phyloP scores from a whole-genome alignment of 345 rosid genomes.

The Camelina neglecta region DNA sequence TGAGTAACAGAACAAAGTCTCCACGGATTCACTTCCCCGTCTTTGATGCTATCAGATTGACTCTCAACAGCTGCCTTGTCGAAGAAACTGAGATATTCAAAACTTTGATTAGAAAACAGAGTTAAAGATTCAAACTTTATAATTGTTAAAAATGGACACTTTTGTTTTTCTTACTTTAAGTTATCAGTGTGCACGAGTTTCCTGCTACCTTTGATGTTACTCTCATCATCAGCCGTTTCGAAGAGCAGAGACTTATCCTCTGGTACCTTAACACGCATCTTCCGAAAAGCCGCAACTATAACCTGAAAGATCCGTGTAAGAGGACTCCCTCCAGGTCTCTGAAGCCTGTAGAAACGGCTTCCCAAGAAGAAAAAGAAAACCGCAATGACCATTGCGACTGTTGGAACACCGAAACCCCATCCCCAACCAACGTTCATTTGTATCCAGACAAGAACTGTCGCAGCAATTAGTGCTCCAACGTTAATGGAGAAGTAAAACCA shows the following conservation, averaged over 20 bases:
- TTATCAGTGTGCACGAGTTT: constrained; percentile 75
- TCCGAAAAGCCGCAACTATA: constrained; percentile 77
- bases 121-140: neutral
- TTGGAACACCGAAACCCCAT: constrained; percentile 94
- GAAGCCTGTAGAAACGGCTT: constrained; percentile 68
- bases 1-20: constrained; percentile 88
- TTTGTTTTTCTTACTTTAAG: constrained; percentile 54
- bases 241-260: constrained; percentile 70
- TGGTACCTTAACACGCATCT: constrained; percentile 66
- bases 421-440: constrained; percentile 99
- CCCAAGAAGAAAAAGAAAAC: constrained; percentile 79
- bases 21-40: constrained; percentile 63
- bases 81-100: constrained; percentile 59
- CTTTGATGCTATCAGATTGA: constrained; percentile 53
- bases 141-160: neutral
- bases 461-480: constrained; percentile 84
- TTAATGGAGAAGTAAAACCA: constrained; percentile 97
- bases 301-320: constrained; percentile 84
- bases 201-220: constrained; percentile 78
- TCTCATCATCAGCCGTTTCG: constrained; percentile 70
- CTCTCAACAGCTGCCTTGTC: constrained; percentile 93
- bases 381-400: constrained; percentile 83
- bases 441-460: constrained; percentile 89
- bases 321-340: constrained; percentile 94
- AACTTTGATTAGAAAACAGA: neutral